Evolutionary conservation across 192 early-diverging fungal genomes (phyloP), one percentile per base, ranked within the genome.

Genomic region (Thamnidium elegans): DNA sequence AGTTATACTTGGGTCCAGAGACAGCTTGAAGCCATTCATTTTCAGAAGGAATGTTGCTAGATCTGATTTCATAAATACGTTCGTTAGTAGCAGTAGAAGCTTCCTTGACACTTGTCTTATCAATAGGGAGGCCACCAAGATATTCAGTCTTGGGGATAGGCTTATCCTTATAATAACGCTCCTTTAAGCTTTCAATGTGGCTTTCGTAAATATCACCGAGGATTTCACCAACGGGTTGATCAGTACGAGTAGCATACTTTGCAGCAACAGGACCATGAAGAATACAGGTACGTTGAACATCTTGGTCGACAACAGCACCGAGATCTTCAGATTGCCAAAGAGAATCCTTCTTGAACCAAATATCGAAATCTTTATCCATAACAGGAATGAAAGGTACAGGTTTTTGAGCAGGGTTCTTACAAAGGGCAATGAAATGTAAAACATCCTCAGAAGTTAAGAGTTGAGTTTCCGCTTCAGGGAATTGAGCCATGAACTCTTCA

Each of bases 261-360:
- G 79, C 92, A 36, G 95, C 90, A 14, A 92, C 84, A 10, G 93
- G 92, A 44, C 95, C 95, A 32, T 98, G 95, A 55, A 96, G 83
- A 66, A 96, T 94, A 59, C 82, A 84, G 5, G 87, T 86, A 63
- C 95, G 86, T 60, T 88, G 84, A 4, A 88, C 84, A 81, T 98
- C 95, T 70, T 90, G 85, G 54, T 82, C 92, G 13, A 91, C 79
- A 47, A 98, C 84, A 21, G 92, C 86, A 48, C 89, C 89, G 7
- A 96, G 71, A 51, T 95, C 83, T 65, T 96, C 95, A 0, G 90
- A 87, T 70, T 92, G 92, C 94, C 93, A 95, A 26, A 89, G 74
- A 8, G 89, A 89, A 72, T 94, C 89, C 83, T 96, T 96, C 77
- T 89, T 89, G 79, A 95, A 86, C 87, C 90, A 88, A 17, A 84